phyloP scores from a whole-genome alignment of 495 filamentous ascomycete species.

The Collariella sp. region DNA sequence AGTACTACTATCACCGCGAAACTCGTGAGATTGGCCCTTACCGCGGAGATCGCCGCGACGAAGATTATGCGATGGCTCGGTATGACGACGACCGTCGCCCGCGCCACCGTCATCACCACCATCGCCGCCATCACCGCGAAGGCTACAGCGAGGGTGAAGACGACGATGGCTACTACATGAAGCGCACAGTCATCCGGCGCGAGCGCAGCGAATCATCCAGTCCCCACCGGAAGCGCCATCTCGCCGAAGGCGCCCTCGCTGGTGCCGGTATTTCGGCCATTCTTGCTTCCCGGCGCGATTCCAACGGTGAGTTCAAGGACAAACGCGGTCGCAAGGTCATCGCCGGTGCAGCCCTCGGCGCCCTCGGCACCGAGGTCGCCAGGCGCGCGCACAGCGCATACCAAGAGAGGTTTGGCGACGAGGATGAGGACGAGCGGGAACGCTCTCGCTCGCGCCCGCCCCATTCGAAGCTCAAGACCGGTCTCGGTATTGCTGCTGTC shows the following conservation, averaged over 20 bases:
- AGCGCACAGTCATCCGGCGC: conserved; percentile 35
- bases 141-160: conserved; percentile 44
- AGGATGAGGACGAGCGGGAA: conserved; percentile 38
- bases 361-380: conserved; percentile 68
- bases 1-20: conserved; percentile 44
- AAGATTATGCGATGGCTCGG: conserved; percentile 37
- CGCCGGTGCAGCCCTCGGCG: conserved; percentile 74
- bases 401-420: conserved; percentile 52
- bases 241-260: conserved; percentile 80
- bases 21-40: conserved; percentile 43
- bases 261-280: conserved; percentile 70
- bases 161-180: conserved; percentile 38
- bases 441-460: conserved; percentile 47
- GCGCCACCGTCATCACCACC: conserved; percentile 35
- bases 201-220: conserved; percentile 37
- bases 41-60: conserved; percentile 51
- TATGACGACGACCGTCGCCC: conserved; percentile 35
- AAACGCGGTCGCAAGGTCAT: conserved; percentile 64
- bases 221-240: conserved; percentile 61
- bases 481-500: conserved; percentile 70
- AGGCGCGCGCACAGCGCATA: conserved; percentile 66
- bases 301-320: conserved; percentile 47
- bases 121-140: conserved; percentile 25
- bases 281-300: conserved; percentile 57
- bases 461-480: conserved; percentile 52